phyloP scores from a whole-genome alignment of 2,329 filamentous ascomycete genomes.

The Calonectria hongkongensis region DNA sequence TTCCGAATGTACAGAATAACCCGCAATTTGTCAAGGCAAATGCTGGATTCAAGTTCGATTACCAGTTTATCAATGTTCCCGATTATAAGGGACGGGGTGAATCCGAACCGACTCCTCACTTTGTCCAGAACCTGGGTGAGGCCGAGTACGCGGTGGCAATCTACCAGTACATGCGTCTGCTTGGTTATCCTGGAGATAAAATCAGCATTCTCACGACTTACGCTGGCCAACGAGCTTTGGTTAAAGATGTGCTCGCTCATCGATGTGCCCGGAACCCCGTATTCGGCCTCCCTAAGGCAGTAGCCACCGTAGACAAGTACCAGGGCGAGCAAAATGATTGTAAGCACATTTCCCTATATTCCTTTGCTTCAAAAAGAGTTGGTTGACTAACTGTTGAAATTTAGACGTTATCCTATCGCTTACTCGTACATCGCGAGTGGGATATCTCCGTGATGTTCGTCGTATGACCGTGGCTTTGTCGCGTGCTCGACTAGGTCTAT shows the following conservation, averaged over 20 bases:
- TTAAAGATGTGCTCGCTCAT: slow-evolving; percentile 89
- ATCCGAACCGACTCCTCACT: slow-evolving; percentile 92
- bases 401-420: slow-evolving; percentile 94
- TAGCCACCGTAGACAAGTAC: slow-evolving; percentile 98
- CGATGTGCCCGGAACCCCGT: slow-evolving; percentile 88
- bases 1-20: slow-evolving; percentile 82
- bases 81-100: slow-evolving; percentile 95
- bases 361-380: not conserved
- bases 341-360: slow-evolving; percentile 68
- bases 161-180: slow-evolving; percentile 96
- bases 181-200: slow-evolving; percentile 89
- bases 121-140: slow-evolving; percentile 96
- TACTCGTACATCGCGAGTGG: slow-evolving; percentile 89
- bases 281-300: slow-evolving; percentile 91
- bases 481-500: slow-evolving; percentile 91
- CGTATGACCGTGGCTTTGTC: slow-evolving; percentile 96
- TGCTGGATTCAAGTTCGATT: slow-evolving; percentile 93
- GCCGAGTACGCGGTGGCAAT: slow-evolving; percentile 97
- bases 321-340: slow-evolving; percentile 99
- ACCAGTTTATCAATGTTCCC: slow-evolving; percentile 96
- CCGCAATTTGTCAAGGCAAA: slow-evolving; percentile 88
- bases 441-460: slow-evolving; percentile 94
- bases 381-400: slow-evolving; percentile 47
- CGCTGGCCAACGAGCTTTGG: slow-evolving; percentile 91
- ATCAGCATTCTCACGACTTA: slow-evolving; percentile 96